Base-by-base conservation (phyloP, 2,329 filamentous ascomycete species). In the Penicillium frequentans region DNA sequence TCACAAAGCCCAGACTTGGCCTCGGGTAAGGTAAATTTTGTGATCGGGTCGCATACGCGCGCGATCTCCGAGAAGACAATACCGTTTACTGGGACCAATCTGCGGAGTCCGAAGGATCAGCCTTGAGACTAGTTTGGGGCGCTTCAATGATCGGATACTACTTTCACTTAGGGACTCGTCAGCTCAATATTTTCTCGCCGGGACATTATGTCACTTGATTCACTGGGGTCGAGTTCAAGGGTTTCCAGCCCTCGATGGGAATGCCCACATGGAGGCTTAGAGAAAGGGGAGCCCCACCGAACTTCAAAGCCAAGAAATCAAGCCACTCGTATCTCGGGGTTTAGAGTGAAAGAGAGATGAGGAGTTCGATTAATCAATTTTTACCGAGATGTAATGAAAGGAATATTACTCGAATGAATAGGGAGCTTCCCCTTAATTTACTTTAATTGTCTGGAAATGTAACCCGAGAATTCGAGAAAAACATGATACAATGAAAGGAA, bases 41-140 rank as follows among this genome's bases (percentile, higher is more conserved):
- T 53, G 53, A 52, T 23, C 45, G 49, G 52, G 13, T 24, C 42
- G 23, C 48, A 55, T 52, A 52, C 47, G 52, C 44, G 49, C 52
- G 21, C 48, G 33, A 50, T 50, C 23, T 42, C 48, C 33, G 47
- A 33, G 26, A 48, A 35, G 33, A 48, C 45, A 9, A 10, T 19
- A 11, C 44, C 14, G 24, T n/a, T 29, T 16, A 19, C 27, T 33
- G 27, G 33, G 47, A 42, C 42, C 51, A 43, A 26, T 44, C 49
- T 53, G 43, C 51, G 47, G 35, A 37, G 26, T 29, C 43, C 21
- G 46, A 58, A 52, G 52, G 48, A 55, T 51, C 31, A n/a, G 27
- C 46, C 26, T 24, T 26, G 45, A 49, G 44, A 43, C 52, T 37
- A 43, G 52, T 49, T 35, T 55, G 27, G 48, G 52, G 52, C 52